Conservation (phyloP, 306 rosid species). For the Castanospermum australe region DNA sequence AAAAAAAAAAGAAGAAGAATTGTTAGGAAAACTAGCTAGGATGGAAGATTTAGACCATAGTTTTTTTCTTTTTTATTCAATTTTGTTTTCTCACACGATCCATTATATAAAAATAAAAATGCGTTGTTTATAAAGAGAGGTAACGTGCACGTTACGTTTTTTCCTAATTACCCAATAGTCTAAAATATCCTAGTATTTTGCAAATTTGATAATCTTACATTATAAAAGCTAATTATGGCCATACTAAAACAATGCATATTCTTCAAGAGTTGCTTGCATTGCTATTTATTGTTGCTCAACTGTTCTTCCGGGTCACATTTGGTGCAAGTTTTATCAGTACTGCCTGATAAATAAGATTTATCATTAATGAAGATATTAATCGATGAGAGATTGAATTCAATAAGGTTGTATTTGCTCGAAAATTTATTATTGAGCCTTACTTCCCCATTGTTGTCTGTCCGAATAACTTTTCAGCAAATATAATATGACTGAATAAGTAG, state of each 20-base stretch:
- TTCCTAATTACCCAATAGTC: neutral
- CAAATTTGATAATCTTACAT: neutral
- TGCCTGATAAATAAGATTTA: neutral
- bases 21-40: neutral
- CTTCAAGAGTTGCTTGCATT: neutral
- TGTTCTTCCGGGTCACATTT: neutral
- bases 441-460: too few relatives aligned
- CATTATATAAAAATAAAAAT: too few relatives aligned
- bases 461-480: too few relatives aligned
- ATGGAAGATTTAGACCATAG: neutral
- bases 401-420: too few relatives aligned
- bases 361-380: neutral
- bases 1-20: neutral
- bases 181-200: neutral
- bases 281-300: neutral
- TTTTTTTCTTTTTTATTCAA: neutral
- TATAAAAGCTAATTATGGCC: neutral
- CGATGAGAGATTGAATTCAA: too few relatives aligned
- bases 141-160: slow-evolving; percentile 11
- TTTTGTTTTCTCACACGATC: neutral
- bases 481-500: too few relatives aligned
- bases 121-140: neutral
- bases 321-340: neutral
- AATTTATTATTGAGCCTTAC: too few relatives aligned
- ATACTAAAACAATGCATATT: neutral